A percentile compares a stretch with the other conserved stretches of the same genome.
Evolutionary conservation across 768 basidiomycete species (phyloP).

Genomic region (Tremella fuciformis): DNA sequence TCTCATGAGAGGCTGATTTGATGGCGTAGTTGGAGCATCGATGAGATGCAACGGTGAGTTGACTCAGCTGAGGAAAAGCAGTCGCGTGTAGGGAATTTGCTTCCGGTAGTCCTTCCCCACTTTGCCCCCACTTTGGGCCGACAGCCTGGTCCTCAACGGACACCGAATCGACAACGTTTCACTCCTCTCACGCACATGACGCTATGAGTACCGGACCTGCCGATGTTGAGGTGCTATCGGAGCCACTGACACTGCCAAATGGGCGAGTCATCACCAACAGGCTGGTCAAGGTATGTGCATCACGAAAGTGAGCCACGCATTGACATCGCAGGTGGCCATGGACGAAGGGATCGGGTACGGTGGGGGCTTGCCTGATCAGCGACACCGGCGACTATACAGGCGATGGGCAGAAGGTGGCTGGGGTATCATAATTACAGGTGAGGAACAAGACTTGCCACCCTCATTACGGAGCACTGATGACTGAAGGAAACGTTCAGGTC

Average conservation of each 20-base stretch:
- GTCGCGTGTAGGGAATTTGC: too few species aligned
- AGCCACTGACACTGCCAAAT: slow-evolving; percentile 28
- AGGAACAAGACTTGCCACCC: neutral
- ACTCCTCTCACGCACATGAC: too few species aligned
- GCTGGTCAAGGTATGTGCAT: slow-evolving; percentile 56
- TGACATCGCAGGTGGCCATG: slow-evolving; percentile 68
- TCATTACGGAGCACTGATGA: neutral
- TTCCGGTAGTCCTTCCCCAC: too few species aligned
- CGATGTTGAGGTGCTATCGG: slow-evolving; percentile 27
- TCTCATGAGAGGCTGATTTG: too few species aligned
- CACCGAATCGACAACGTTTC: too few species aligned
- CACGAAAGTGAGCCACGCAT: neutral
- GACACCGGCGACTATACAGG: slow-evolving; percentile 66
- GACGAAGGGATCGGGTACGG: slow-evolving; percentile 76
- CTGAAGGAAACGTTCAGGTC: slow-evolving; percentile 48
- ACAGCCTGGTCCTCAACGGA: too few species aligned
- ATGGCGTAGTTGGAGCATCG: too few species aligned
- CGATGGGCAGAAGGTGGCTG: slow-evolving; percentile 72
- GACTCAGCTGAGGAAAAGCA: too few species aligned
- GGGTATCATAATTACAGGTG: slow-evolving; percentile 85
- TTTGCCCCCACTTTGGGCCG: too few species aligned
- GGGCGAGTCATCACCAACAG: slow-evolving; percentile 53
- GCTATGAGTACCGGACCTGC: too few species aligned
- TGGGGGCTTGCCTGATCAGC: slow-evolving; percentile 69
- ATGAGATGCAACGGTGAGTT: too few species aligned